A percentile compares a stretch with the other conserved stretches of the same genome.
phyloP scores from a whole-genome alignment of 768 basidiomycete genomes.

The Rhodocollybia butyracea region DNA sequence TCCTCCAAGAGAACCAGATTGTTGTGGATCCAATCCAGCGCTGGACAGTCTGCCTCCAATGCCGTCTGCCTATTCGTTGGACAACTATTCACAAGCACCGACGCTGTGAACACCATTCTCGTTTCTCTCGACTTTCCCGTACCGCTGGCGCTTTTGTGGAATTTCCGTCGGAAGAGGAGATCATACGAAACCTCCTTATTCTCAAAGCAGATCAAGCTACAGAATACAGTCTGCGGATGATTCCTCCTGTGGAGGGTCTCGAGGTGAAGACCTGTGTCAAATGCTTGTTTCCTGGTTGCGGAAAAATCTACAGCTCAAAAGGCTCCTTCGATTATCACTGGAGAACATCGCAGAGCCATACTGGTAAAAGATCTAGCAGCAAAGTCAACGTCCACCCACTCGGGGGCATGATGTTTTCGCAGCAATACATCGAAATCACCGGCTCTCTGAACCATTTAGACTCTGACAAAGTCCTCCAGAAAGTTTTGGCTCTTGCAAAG shows the following conservation, averaged over 20 bases:
- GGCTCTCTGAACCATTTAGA: background rate
- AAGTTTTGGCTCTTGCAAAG: background rate
- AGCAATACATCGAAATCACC: background rate
- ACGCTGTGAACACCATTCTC: background rate
- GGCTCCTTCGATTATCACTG: background rate
- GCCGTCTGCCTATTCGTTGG: background rate
- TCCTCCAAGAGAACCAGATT: background rate
- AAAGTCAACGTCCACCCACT: background rate
- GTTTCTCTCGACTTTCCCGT: background rate
- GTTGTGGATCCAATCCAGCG: background rate
- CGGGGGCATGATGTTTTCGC: background rate
- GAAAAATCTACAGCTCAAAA: background rate
- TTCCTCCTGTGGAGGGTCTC: background rate
- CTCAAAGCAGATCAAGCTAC: background rate
- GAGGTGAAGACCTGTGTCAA: background rate
- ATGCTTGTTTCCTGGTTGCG: background rate
- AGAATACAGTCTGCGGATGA: background rate
- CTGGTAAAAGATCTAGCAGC: background rate
- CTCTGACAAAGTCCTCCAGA: background rate
- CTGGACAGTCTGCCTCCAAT: background rate
- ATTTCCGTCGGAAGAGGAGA: background rate
- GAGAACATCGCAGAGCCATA: background rate
- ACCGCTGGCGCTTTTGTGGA: background rate
- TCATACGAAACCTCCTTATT: background rate
- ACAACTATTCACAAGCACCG: background rate